Conservation (phyloP, 108 stramenopile genomes). For the Cyclotella atomus region DNA sequence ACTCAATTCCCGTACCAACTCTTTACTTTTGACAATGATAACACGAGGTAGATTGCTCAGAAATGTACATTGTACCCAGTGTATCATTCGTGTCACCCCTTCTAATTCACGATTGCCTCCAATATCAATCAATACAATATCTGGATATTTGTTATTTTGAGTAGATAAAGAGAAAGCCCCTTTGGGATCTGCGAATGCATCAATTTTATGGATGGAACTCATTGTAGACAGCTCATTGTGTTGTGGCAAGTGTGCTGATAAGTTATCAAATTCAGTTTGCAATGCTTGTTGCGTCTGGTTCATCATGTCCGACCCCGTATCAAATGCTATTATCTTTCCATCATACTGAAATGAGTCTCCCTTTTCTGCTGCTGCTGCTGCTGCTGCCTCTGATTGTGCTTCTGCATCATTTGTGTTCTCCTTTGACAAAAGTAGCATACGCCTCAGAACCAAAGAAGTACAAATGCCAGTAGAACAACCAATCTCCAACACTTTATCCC, state of each 20-base stretch:
- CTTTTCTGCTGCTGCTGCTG: neutral
- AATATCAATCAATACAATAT: slow-evolving; percentile 80
- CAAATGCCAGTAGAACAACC: slow-evolving; percentile 86
- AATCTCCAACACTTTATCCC: slow-evolving; percentile 79
- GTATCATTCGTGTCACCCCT: slow-evolving; percentile 66
- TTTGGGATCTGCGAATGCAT: slow-evolving; percentile 72
- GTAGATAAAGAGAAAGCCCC: slow-evolving; percentile 39
- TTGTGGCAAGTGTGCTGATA: neutral
- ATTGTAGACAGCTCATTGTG: slow-evolving; percentile 18
- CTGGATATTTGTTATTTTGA: slow-evolving; percentile 29
- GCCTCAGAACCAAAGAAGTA: slow-evolving; percentile 34
- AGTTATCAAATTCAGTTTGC: slow-evolving; percentile 10
- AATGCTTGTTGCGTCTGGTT: slow-evolving; percentile 30
- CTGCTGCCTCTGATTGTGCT: neutral
- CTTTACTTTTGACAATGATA: slow-evolving; percentile 79
- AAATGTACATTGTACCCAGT: slow-evolving; percentile 67
- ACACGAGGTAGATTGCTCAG: slow-evolving; percentile 35
- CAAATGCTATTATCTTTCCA: slow-evolving; percentile 67
- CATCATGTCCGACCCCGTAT: slow-evolving; percentile 75
- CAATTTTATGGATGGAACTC: slow-evolving; percentile 43
- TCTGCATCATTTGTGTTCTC: neutral
- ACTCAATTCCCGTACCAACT: slow-evolving; percentile 46
- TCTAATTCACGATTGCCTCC: slow-evolving; percentile 81
- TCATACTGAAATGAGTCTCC: neutral
- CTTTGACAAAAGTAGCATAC: slow-evolving; percentile 36